Percentiles rank a stretch among this genome's conserved stretches.
phyloP scores from a whole-genome alignment of 2,329 filamentous ascomycete species.

The Aaosphaeria pasadenensis region DNA sequence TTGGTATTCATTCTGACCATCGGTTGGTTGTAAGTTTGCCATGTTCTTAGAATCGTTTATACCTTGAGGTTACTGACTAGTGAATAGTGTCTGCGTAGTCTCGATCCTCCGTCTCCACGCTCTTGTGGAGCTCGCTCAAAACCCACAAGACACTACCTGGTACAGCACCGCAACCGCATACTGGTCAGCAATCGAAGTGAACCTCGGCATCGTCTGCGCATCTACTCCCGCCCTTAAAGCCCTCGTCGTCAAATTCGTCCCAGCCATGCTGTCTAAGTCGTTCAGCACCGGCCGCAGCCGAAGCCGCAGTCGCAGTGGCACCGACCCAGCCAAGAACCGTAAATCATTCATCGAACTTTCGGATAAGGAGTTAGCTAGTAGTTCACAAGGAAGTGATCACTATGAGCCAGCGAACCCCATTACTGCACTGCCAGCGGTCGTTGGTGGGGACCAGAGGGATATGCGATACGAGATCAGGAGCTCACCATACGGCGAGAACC shows the following conservation, averaged over 20 bases:
- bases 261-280: slow-evolving; percentile 1
- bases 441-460: too few species aligned
- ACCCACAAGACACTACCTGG: slow-evolving; percentile 19
- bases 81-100: slow-evolving; percentile 22
- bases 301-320: not conserved
- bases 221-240: slow-evolving; percentile 28
- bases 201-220: slow-evolving; percentile 31
- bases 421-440: slow-evolving; percentile 5
- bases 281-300: slow-evolving; percentile 4
- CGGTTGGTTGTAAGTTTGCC: slow-evolving; percentile 23
- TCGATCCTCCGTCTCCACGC: slow-evolving; percentile 24
- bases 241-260: slow-evolving; percentile 12
- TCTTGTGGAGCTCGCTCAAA: slow-evolving; percentile 9
- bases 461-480: too few species aligned
- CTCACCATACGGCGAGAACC: slow-evolving; percentile 1
- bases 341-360: slow-evolving; percentile 2
- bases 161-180: slow-evolving; percentile 19
- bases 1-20: slow-evolving; percentile 21
- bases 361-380: too few species aligned
- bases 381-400: too few species aligned
- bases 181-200: slow-evolving; percentile 30
- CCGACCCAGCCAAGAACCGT: not conserved
- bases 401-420: too few species aligned
- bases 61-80: not conserved
- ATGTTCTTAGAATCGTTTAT: not conserved